A percentile compares a stretch with the other conserved stretches of the same genome.
phyloP scores from a whole-genome alignment of 208 protist genomes.

The Herpetomonas samuelpessoai region DNA sequence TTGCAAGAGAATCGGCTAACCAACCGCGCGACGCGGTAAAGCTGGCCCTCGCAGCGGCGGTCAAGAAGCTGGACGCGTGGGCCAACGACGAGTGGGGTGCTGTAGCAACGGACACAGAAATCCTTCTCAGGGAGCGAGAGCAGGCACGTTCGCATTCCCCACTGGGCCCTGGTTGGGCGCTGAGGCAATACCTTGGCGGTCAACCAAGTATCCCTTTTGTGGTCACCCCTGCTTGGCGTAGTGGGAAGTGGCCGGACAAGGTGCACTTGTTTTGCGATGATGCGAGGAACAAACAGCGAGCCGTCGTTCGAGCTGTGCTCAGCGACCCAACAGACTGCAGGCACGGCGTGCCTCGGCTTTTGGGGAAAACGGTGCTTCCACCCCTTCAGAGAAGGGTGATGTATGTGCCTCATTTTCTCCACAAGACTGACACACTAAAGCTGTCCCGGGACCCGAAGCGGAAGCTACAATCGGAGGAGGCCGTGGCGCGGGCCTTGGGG shows the following conservation, averaged over 20 bases:
- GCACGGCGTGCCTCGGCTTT: not conserved
- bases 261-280: no score
- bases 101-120: slow-evolving; percentile 19
- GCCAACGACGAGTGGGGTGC: slow-evolving; percentile 22
- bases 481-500: not conserved
- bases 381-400: not conserved
- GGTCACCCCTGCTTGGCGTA: no score
- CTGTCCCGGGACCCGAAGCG: not conserved
- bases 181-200: not conserved
- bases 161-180: not conserved
- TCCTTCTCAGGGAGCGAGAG: slow-evolving; percentile 20
- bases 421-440: not conserved
- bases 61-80: slow-evolving; percentile 20
- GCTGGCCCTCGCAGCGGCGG: slow-evolving; percentile 22
- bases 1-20: slow-evolving; percentile 20
- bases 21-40: slow-evolving; percentile 38
- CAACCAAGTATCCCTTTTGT: no score
- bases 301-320: no score
- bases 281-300: no score
- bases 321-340: not conserved
- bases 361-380: not conserved
- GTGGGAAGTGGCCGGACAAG: no score
- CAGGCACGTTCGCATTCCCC: not conserved
- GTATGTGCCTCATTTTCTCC: not conserved
- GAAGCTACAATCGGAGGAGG: not conserved